phyloP scores from a whole-genome alignment of 2,329 filamentous ascomycete genomes.

The Penicillium carneum region DNA sequence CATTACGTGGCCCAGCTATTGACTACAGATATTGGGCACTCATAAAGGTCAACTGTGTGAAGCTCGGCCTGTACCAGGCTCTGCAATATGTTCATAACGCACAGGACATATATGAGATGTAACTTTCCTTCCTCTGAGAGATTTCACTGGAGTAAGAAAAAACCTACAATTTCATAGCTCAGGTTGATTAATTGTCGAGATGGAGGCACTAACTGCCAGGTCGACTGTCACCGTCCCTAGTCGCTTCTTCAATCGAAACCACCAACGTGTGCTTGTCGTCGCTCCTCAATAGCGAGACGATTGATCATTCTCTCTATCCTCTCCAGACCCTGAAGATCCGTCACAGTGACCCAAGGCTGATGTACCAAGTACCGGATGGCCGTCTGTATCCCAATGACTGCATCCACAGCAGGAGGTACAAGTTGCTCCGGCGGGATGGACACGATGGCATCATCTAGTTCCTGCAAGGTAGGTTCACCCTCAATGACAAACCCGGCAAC shows the following conservation, averaged over 20 bases:
- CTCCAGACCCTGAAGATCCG: constrained; percentile 11
- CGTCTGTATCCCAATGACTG: constrained; percentile 13
- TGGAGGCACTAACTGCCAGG: not conserved
- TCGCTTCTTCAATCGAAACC: not conserved
- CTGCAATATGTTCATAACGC: no score
- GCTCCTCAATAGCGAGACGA: not conserved
- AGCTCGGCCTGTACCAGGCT: no score
- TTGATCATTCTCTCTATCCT: constrained; percentile 9
- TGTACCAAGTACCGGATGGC: constrained; percentile 19
- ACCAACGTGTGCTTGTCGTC: not conserved
- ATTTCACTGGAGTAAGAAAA: no score
- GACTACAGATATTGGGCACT: no score
- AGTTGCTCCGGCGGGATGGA: not conserved
- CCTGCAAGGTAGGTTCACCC: not conserved
- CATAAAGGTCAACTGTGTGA: no score
- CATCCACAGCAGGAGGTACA: constrained; percentile 5
- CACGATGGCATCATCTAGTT: constrained; percentile 16
- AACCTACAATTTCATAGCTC: not conserved
- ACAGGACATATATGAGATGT: no score
- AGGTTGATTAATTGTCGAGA: not conserved
- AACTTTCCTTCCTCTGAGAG: no score
- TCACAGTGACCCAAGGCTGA: constrained; percentile 8
- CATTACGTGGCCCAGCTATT: no score
- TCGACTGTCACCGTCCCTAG: not conserved
- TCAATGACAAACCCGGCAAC: not conserved